Evolutionary conservation across 2,329 filamentous ascomycete genomes (phyloP), one percentile per base, ranked within the genome.

Genomic region (Trichoderma cornu-damae): DNA sequence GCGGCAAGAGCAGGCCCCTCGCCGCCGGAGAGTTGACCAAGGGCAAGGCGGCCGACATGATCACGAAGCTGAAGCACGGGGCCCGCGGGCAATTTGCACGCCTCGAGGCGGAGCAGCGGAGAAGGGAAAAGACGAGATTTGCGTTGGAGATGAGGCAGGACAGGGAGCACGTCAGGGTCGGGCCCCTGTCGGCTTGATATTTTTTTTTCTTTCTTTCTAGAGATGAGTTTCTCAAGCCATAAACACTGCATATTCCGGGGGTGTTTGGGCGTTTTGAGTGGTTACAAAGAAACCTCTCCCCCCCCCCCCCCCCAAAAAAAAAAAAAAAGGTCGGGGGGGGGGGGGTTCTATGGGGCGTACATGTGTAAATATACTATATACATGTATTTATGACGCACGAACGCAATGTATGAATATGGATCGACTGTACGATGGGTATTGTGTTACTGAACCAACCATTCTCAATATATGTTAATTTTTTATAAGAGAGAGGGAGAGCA

Each of bases 51-150:
- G 81, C 81, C 4, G 92, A 96, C 69, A 92, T 96, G 87, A 96
- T 97, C 62, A 95, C 90, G 6, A 95, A 96, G 71, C 68, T 96
- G 60, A 93, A 87, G 70, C 88, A 94, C 68, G 93, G 93, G 0
- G 90, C 89, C 1, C 82, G 77, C 70, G 88, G 73, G 61, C 83
- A 74, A 74, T 90, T 81, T 68, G 75, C 77, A 24, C 76, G 66
- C 32, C 72, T 82, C 58, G 77, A 80, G 65, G 75, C 73, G 0
- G 74, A 78, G 54, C 84, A 79, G 68, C 80, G 76, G 42, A 79
- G 78, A 51, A 73, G 68, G 34, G 71, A 75, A 49, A 77, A 66
- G 60, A 50, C 28, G 67, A 73, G 35, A 64, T 58, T 22, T 63
- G 70, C 3, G 68, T 70, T 22, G 9, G 73, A 79, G 56, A 72